A percentile compares a stretch with the other conserved stretches of the same genome.
These are phyloP conservation scores for Camellia granthamiana DNA, from an alignment of 148 eudicot genomes.

Conservation along the genomic window DNA sequence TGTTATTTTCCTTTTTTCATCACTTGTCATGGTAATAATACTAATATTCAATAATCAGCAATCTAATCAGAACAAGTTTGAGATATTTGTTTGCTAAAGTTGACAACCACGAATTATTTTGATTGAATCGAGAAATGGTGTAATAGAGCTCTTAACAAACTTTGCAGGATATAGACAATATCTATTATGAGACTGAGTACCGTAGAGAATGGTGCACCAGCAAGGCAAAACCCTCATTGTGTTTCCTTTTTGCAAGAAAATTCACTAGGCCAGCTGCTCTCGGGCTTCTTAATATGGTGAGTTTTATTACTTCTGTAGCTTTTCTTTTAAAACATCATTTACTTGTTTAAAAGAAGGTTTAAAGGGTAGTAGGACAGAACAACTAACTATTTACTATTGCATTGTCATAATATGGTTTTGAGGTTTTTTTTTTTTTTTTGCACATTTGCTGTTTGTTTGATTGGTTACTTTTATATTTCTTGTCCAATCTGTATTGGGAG, in stretches of 20 bases:
- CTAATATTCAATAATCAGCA: no score
- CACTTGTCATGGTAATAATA: no score
- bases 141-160: no score
- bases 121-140: not conserved
- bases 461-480: not conserved
- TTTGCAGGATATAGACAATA: slow-evolving; percentile 71
- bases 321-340: not conserved
- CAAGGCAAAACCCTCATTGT: slow-evolving; percentile 72
- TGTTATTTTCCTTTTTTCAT: no score
- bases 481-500: slow-evolving; percentile 32
- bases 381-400: not conserved
- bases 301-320: not conserved
- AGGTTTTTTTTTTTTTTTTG: not conserved
- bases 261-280: slow-evolving; percentile 85
- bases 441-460: not conserved
- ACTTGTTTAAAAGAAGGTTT: not conserved
- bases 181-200: slow-evolving; percentile 76
- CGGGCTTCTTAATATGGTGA: slow-evolving; percentile 70
- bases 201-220: slow-evolving; percentile 94
- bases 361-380: not conserved
- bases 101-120: no score
- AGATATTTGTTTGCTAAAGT: no score
- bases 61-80: no score
- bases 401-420: not conserved
- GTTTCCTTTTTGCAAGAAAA: slow-evolving; percentile 94